Base-by-base conservation (phyloP, 805 yeast species). In the Candida vartiovaarae region DNA sequence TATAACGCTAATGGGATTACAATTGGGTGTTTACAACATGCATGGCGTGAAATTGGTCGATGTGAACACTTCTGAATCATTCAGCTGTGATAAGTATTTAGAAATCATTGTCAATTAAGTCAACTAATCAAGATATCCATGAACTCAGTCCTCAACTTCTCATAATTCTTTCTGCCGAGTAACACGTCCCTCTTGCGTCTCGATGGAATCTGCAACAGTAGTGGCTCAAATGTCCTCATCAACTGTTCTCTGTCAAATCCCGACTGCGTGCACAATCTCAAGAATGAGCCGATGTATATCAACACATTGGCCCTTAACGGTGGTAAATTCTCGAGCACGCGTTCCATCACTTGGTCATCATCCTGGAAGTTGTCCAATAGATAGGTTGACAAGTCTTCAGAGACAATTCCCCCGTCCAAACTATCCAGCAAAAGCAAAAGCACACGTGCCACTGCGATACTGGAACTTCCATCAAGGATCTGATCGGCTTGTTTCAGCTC, bases 41-140 rank as follows among this genome's bases (percentile, higher is more conserved):
- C 78, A 74, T 43, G 88, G 85, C 3, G 71, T 83, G n/a, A 74
- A 74, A 45, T 67, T 86, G 10, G 71, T 80, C 38, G 95, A 85
- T 54, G 65, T 78, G 8, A 55, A 59, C 32, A 71, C 79, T 20
- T 87, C 90, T 3, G 90, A 84, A 44, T 74, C 78, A 2, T 70
- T 80, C 49, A 89, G 80, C 48, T 81, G 85, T 56, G 89, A 88
- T 1, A 73, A 76, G 45, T 63, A 84, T 42, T 66, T 85, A 32
- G 89, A 84, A 53, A 84, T 85, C 2, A 87, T 84, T 6, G 55
- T 57, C 24, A 57, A 55, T 35, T 46, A 11, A 62, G 55, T 57
- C 24, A 57, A 55, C 34, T 46, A 11, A 62, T 42, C 30, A 65
- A 41, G 35, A 50, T 57, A 29, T 48, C 49, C 44, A 64, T 40